These are phyloP conservation scores for Anisodus acutangulus DNA, from an alignment of 257 asterid genomes.

Conservation along the genomic window DNA sequence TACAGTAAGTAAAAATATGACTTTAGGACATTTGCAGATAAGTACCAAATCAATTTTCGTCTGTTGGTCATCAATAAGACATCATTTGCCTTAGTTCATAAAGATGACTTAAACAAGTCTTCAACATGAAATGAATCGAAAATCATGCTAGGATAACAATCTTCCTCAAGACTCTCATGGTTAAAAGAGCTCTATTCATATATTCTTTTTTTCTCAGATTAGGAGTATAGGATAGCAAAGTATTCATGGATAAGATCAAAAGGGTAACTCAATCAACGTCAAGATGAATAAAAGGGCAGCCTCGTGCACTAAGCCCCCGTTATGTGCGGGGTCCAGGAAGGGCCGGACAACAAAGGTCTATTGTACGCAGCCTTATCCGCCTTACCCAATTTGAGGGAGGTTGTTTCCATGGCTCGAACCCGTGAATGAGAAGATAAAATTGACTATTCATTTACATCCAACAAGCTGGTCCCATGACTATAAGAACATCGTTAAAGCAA, in stretches of 20 bases:
- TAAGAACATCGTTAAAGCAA: slow-evolving; percentile 14
- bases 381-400: too few relatives aligned
- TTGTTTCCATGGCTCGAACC: too few relatives aligned
- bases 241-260: neutral
- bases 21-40: neutral
- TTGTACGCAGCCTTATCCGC: too few relatives aligned
- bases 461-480: neutral
- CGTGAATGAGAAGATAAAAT: neutral
- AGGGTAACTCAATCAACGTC: neutral
- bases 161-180: too few relatives aligned
- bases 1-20: neutral
- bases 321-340: too few relatives aligned
- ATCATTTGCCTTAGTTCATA: neutral
- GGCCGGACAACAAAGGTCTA: too few relatives aligned
- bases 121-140: neutral
- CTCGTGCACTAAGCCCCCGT: too few relatives aligned
- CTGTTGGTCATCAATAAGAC: slow-evolving; percentile 1
- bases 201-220: neutral
- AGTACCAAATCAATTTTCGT: neutral
- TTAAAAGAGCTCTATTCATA: neutral
- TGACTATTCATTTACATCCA: neutral
- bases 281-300: neutral
- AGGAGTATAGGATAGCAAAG: neutral
- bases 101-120: neutral
- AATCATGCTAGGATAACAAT: neutral